Conservation (phyloP, 257 asterid genomes). For the Oldenlandia corymbosa region DNA sequence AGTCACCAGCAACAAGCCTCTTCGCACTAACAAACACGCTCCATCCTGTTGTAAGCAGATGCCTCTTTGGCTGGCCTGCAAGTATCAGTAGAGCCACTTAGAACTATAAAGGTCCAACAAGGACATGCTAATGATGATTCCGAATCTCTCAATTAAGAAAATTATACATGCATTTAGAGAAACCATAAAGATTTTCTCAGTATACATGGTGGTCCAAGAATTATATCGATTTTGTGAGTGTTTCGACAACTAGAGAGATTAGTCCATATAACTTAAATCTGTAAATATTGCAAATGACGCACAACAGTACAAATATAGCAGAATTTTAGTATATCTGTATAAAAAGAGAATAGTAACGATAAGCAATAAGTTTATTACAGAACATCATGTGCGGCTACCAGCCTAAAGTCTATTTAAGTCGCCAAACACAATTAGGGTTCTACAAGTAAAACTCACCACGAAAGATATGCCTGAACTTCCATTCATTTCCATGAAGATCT, state of each 20-base stretch:
- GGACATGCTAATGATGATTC: background rate
- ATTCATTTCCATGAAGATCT: conserved; percentile 95
- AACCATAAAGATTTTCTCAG: background rate
- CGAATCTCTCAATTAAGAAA: background rate
- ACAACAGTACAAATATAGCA: background rate
- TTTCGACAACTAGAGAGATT: background rate
- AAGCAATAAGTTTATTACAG: background rate
- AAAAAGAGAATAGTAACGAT: too few relatives aligned
- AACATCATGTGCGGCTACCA: background rate
- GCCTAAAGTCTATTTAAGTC: background rate
- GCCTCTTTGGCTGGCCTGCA: conserved; percentile 98
- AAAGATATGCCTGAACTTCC: conserved; percentile 95
- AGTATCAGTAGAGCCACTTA: background rate
- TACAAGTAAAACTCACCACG: conserved; percentile 49
- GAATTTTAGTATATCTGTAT: background rate
- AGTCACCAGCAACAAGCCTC: conserved; percentile 89
- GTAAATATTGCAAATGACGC: background rate
- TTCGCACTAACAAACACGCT: conserved; percentile 96
- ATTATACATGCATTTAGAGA: background rate
- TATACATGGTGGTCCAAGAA: background rate
- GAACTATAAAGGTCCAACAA: background rate
- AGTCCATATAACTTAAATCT: background rate
- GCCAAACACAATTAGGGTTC: background rate
- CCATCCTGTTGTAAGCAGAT: conserved; percentile 97
- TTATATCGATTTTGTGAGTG: background rate